phyloP scores from a whole-genome alignment of 148 eudicot species.

The Persicaria maculosa region DNA sequence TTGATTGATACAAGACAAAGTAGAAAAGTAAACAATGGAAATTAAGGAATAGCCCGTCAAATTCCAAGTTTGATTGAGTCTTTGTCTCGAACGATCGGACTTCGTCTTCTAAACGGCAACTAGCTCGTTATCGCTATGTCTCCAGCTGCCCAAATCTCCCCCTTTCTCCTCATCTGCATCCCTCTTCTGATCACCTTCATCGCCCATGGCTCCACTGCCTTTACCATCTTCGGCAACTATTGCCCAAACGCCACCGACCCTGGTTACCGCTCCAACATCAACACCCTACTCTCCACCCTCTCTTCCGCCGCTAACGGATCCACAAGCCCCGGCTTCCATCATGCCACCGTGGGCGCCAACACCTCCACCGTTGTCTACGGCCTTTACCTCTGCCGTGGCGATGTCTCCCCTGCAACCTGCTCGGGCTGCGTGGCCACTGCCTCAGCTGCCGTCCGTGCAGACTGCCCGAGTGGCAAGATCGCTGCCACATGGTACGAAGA shows the following conservation, averaged over 20 bases:
- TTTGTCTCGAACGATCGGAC: background rate
- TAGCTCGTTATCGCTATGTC: background rate
- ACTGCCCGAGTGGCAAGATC: conserved; percentile 8
- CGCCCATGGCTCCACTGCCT: background rate
- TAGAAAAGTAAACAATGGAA: background rate
- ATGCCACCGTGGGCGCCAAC: background rate
- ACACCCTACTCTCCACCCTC: background rate
- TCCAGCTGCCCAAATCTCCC: background rate
- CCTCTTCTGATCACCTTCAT: background rate
- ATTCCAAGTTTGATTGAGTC: background rate
- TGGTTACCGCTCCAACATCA: background rate
- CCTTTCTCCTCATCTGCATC: background rate
- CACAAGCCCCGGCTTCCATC: background rate
- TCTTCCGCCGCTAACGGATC: background rate
- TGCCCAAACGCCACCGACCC: background rate
- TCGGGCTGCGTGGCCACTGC: conserved; percentile 21
- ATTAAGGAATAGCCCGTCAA: background rate
- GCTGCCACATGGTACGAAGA: background rate
- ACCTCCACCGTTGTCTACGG: background rate
- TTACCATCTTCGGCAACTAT: background rate
- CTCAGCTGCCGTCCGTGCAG: background rate
- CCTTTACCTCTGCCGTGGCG: background rate
- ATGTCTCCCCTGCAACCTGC: background rate
- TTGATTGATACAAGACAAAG: too few species aligned
- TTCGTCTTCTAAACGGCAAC: background rate